Conservation (phyloP, 176 grass and related monocot genomes). For the Triticum aestivum region DNA sequence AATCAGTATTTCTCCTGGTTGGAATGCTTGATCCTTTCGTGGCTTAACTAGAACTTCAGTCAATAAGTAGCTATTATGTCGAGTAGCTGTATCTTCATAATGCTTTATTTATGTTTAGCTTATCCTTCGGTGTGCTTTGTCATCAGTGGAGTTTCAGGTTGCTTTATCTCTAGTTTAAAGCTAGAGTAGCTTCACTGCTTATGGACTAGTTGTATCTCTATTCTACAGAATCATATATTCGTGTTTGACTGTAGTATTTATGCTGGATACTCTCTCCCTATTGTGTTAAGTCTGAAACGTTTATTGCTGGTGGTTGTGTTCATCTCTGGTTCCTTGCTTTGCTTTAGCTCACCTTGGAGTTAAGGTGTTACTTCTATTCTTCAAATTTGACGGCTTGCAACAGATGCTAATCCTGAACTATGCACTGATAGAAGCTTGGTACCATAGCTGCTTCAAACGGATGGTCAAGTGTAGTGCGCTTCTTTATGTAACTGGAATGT, state of each 20-base stretch:
- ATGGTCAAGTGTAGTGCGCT: conserved; percentile 30
- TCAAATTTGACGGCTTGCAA: conserved; percentile 26
- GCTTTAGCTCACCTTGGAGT: conserved; percentile 35
- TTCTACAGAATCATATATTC: conserved; percentile 50
- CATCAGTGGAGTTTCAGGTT: conserved; percentile 53
- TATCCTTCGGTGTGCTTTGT: conserved; percentile 46
- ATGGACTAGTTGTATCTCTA: conserved; percentile 62
- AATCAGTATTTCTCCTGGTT: conserved; percentile 56
- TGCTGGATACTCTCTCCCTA: conserved; percentile 33
- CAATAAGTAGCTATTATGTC: conserved; percentile 57
- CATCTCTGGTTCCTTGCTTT: conserved; percentile 24
- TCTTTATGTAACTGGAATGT: conserved; percentile 39
- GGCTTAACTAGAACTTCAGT: conserved; percentile 60
- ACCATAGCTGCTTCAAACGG: conserved; percentile 36
- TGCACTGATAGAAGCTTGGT: conserved; percentile 35
- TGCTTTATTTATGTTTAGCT: conserved; percentile 47
- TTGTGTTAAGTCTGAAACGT: conserved; percentile 27
- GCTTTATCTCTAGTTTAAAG: conserved; percentile 59
- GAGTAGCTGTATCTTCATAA: conserved; percentile 56
- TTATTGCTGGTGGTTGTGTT: conserved; percentile 38
- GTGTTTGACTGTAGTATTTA: conserved; percentile 49
- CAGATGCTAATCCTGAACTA: conserved; percentile 27
- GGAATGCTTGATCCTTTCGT: conserved; percentile 64
- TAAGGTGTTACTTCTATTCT: neutral
- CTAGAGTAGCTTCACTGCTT: conserved; percentile 59